Evolutionary conservation across 129 eudicot genomes (phyloP), one percentile per base, ranked within the genome.

Genomic region (Escallonia rubra): DNA sequence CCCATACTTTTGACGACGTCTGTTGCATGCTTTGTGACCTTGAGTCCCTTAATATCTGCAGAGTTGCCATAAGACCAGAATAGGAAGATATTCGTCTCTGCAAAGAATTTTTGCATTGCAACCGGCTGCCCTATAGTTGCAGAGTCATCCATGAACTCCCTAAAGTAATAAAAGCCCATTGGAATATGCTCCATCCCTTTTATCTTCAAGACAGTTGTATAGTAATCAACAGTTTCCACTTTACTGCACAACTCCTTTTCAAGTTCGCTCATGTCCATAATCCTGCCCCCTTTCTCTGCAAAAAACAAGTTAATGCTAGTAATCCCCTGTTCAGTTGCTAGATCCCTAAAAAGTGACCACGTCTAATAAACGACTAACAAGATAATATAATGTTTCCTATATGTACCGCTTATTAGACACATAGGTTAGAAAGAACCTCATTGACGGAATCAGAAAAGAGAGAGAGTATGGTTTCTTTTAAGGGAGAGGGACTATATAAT

Each of bases 1-100:
- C 86, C 86, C 55, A 81, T 81, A 46, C 71, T 57, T 4, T 23
- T 72, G 53, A 69, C 79, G 59, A 70, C 82, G 64, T 68, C 59
- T 14, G 73, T 74, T 54, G 79, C 86, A 59, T 63, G 69, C 38
- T 46, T 59, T 6, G 11, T 60, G 48, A 81, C 71, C 42, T 61
- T 56, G 59, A 10, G 48, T 5, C 86, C 82, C 38, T 16, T 48
- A 44, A 81, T 69, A 73, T 81, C 38, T 47, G 62, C 52, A 52
- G 79, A 72, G 61, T 81, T 81, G 50, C 86, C 86, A 15, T 81
- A 81, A 2, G 86, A 81, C 86, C 86, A 81, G 72, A 81, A 81
- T 50, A 81, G 40, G 70, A 72, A 81, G n/a, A 81, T 64, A 11
- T 81, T 72, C 1, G 82, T 77, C 52, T 81, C 79, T 43, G 82